Evolutionary conservation across 345 rosid species (phyloP).

Genomic region (Gossypium mustelinum): DNA sequence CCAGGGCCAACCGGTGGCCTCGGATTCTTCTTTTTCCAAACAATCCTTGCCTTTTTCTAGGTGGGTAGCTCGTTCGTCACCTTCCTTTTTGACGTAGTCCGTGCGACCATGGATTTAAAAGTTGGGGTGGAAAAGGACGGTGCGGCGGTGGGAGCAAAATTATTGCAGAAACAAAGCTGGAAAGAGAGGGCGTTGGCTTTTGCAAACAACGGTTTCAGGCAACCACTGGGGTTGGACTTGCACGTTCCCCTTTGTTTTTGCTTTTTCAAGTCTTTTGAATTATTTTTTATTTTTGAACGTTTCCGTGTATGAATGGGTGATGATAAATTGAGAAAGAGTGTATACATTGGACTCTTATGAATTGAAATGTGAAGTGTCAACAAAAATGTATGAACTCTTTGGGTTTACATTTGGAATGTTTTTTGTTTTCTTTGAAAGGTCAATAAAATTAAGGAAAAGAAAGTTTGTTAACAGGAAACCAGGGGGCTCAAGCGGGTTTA

Average conservation of each 20-base stretch:
- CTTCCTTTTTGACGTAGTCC: constrained; percentile 21
- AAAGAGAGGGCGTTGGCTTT: constrained; percentile 36
- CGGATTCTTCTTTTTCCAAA: too few species aligned
- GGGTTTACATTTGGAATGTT: not conserved
- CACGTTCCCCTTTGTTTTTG: not conserved
- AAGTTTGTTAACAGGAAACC: too few species aligned
- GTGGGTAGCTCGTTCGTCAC: too few species aligned
- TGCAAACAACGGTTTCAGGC: constrained; percentile 14
- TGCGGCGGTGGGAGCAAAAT: constrained; percentile 12
- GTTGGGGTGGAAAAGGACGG: not conserved
- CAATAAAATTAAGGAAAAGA: too few species aligned
- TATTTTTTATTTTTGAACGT: not conserved
- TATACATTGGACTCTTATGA: not conserved
- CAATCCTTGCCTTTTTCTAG: too few species aligned
- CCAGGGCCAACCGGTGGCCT: too few species aligned
- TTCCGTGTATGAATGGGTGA: not conserved
- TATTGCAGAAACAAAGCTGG: constrained; percentile 19
- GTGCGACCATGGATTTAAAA: constrained; percentile 25
- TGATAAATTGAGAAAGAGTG: not conserved
- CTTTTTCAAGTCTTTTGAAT: not conserved
- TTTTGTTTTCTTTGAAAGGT: too few species aligned
- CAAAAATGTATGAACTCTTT: not conserved
- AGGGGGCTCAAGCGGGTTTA: too few species aligned
- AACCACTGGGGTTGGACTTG: not conserved
- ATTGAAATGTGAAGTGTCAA: not conserved